phyloP scores from a whole-genome alignment of 257 asterid genomes.

The Nicotiana undulata region DNA sequence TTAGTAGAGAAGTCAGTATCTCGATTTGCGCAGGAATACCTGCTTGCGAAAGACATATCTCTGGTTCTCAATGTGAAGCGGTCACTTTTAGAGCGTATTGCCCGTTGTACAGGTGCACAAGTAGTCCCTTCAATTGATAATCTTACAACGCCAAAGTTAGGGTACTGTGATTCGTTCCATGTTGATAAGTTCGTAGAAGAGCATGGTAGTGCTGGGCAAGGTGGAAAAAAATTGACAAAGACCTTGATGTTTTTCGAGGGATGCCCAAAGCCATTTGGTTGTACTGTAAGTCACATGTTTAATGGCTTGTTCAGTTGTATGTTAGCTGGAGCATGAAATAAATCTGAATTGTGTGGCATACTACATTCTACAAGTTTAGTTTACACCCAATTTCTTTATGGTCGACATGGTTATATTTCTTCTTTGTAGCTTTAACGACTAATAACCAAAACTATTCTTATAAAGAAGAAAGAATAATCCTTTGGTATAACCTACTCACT shows the following conservation, averaged over 20 bases:
- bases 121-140: constrained; percentile 81
- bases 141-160: constrained; percentile 68
- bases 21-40: constrained; percentile 91
- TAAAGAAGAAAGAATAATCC: not conserved
- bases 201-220: constrained; percentile 68
- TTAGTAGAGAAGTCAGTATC: constrained; percentile 98
- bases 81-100: constrained; percentile 85
- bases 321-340: not conserved
- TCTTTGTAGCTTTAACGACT: not conserved
- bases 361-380: not conserved
- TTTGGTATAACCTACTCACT: not conserved
- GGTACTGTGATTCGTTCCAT: constrained; percentile 77
- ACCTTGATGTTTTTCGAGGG: constrained; percentile 97
- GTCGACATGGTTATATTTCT: not conserved
- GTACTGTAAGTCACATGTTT: constrained; percentile 58
- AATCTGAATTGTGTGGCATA: not conserved
- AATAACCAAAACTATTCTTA: not conserved
- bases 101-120: constrained; percentile 91
- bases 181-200: constrained; percentile 68
- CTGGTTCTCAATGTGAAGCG: constrained; percentile 83
- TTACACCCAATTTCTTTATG: not conserved
- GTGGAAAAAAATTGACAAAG: constrained; percentile 66
- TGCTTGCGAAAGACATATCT: constrained; percentile 76
- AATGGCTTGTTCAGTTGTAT: not conserved
- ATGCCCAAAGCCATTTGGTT: constrained; percentile 94